These are phyloP conservation scores for Monilinia laxa DNA, from an alignment of 2,329 filamentous ascomycete species.

Conservation along the genomic window DNA sequence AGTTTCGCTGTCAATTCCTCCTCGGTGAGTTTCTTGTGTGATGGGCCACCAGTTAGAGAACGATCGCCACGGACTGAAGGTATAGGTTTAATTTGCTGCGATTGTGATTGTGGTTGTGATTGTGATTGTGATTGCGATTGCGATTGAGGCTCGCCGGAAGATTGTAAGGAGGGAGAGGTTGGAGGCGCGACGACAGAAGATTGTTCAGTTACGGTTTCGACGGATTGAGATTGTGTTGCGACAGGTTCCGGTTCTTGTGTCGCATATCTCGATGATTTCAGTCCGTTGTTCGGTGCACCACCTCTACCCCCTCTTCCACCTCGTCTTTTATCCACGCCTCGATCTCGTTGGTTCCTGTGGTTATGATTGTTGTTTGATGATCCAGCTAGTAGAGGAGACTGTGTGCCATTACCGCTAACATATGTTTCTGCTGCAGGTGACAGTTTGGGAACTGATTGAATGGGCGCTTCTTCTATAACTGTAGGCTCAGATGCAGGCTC, in stretches of 20 bases:
- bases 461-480: slow-evolving; percentile 27
- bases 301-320: slow-evolving; percentile 26
- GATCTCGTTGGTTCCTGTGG: slow-evolving; percentile 22
- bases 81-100: slow-evolving; percentile 24
- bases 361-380: slow-evolving; percentile 13
- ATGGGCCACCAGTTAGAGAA: slow-evolving; percentile 52
- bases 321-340: slow-evolving; percentile 24
- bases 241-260: slow-evolving; percentile 19
- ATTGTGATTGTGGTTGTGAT: slow-evolving; percentile 24
- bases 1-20: slow-evolving; percentile 61
- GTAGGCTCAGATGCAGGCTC: slow-evolving; percentile 35
- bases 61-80: slow-evolving; percentile 55
- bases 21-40: slow-evolving; percentile 62
- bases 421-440: slow-evolving; percentile 12
- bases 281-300: slow-evolving; percentile 26
- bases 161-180: background rate
- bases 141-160: slow-evolving; percentile 12
- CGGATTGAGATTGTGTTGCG: background rate
- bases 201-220: slow-evolving; percentile 6
- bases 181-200: background rate
- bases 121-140: slow-evolving; percentile 9
- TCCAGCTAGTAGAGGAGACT: slow-evolving; percentile 2
- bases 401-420: slow-evolving; percentile 4
- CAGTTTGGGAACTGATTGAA: slow-evolving; percentile 6
- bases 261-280: slow-evolving; percentile 34